Evolutionary conservation across 1,284 basidiomycete genomes (phyloP).

Genomic region (Irpex sp.): DNA sequence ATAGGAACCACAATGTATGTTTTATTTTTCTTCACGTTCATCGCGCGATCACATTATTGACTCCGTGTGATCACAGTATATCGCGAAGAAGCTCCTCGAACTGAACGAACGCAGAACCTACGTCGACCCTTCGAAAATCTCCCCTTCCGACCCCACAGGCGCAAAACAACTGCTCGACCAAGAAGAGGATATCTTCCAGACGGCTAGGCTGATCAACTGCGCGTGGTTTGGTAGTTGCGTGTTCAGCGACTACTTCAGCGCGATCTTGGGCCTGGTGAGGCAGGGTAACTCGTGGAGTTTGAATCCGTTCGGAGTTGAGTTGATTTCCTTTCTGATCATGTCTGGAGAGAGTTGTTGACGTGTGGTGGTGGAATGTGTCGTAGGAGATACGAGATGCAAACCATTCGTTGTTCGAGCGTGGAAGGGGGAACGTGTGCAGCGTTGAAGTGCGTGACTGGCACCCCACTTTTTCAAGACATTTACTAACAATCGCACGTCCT

Average conservation of each 20-base stretch:
- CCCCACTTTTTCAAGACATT: not conserved
- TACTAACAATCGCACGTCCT: not conserved
- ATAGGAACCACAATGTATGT: slow-evolving; percentile 81
- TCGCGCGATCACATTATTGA: not conserved
- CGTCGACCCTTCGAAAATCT: slow-evolving; percentile 43
- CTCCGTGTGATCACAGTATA: slow-evolving; percentile 54
- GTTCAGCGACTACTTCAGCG: slow-evolving; percentile 75
- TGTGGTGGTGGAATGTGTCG: slow-evolving; percentile 1
- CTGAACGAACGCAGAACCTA: slow-evolving; percentile 74
- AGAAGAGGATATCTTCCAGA: slow-evolving; percentile 83
- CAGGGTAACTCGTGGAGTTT: slow-evolving; percentile 70
- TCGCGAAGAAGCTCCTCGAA: slow-evolving; percentile 71
- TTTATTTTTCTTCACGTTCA: not conserved
- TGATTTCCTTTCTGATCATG: too few species aligned
- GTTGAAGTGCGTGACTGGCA: slow-evolving; percentile 50
- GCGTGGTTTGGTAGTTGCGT: slow-evolving; percentile 72
- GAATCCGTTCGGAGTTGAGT: slow-evolving; percentile 57
- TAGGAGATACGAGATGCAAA: slow-evolving; percentile 62
- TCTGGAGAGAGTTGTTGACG: not conserved
- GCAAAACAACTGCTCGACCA: slow-evolving; percentile 45
- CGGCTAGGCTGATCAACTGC: slow-evolving; percentile 72
- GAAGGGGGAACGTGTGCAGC: slow-evolving; percentile 73
- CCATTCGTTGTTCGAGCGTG: slow-evolving; percentile 66
- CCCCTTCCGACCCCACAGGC: slow-evolving; percentile 27
- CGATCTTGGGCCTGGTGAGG: slow-evolving; percentile 69